Percentiles rank a stretch among this genome's conserved stretches.
Evolutionary conservation across 2,329 filamentous ascomycete genomes (phyloP).

Genomic region (Aciculosporium take): DNA sequence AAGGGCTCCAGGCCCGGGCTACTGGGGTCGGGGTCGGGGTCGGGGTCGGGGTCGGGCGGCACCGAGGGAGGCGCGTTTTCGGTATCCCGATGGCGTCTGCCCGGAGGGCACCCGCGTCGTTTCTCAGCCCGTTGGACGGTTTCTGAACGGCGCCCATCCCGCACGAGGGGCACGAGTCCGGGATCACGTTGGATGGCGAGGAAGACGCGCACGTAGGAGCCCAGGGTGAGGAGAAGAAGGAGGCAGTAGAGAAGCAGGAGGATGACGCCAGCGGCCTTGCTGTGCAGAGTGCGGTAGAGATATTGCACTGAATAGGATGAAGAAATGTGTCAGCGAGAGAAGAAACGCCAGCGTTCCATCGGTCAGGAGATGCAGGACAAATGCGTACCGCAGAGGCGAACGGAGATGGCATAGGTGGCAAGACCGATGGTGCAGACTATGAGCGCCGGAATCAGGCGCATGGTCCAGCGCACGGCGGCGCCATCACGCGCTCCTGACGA

Average conservation of each 20-base stretch:
- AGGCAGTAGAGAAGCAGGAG: slow-evolving; percentile 62
- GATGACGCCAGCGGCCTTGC: slow-evolving; percentile 44
- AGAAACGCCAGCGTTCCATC: neutral
- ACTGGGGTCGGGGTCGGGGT: no score
- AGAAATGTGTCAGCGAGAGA: neutral
- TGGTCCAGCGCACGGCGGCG: slow-evolving; percentile 19
- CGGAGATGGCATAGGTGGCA: slow-evolving; percentile 56
- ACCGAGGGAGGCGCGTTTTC: slow-evolving; percentile 19
- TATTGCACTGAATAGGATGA: slow-evolving; percentile 41
- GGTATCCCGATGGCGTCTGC: slow-evolving; percentile 10
- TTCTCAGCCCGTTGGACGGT: slow-evolving; percentile 11
- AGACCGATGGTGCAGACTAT: slow-evolving; percentile 54
- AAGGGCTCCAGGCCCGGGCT: slow-evolving; percentile 59
- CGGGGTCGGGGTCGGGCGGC: slow-evolving; percentile 28
- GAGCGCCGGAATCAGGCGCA: slow-evolving; percentile 53
- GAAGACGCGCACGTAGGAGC: slow-evolving; percentile 58
- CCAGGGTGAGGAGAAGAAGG: slow-evolving; percentile 50
- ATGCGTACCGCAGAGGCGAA: neutral
- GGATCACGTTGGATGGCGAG: slow-evolving; percentile 54
- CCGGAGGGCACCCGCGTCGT: slow-evolving; percentile 3
- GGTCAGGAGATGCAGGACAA: neutral
- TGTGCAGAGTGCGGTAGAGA: slow-evolving; percentile 39
- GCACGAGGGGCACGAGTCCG: slow-evolving; percentile 51
- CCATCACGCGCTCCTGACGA: slow-evolving; percentile 14
- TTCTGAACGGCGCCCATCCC: no score